Base-by-base conservation (phyloP, 2,329 filamentous ascomycete genomes). In the Epicoccum sorghinum region DNA sequence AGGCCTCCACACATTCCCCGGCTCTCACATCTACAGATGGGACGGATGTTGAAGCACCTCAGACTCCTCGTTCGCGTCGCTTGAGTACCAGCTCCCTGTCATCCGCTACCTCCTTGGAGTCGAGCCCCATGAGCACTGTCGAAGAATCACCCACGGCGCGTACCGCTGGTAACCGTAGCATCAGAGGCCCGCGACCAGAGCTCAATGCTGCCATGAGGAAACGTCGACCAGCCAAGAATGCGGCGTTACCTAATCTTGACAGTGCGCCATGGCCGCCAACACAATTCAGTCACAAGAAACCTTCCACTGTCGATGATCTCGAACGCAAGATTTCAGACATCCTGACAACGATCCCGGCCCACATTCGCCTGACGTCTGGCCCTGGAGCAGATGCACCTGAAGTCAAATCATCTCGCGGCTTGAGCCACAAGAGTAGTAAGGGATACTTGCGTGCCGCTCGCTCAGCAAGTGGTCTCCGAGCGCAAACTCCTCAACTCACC, bases 241-340 rank as follows among this genome's bases (percentile, higher is more conserved):
- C 69, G 47, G 77, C 82, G 0, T 89, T 59, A 1, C 58, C 64
- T 8, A 41, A 42, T 3, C 49, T 57, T 9, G 49, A 58, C 7
- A 66, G 55, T 36, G 55, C 66, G 8, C 70, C 71, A 30, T 75
- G 72, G 72, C 72, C 71, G 13, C 72, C 72, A 14, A 70, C 70
- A 22, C 68, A 70, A 24, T 75, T 75, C 50, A 61, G 55, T 10
- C 67, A 71, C 33, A 68, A 66, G 36, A 48, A 59, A 25, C 45
- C 59, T 8, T 67, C 57, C 32, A 71, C 65, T 27, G 68, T 65
- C 8, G 87, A 91, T 60, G 84, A 90, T 51, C 80, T 96, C 12
- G 89, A 91, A 61, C 85, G 87, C 58, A 91, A 93, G 69, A 93
- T 96, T 43, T 89, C 85, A 67, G 85, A 89, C 46, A 89, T 96